phyloP scores from a whole-genome alignment of 2,329 filamentous ascomycete genomes.

The Coniochaeta ligniaria region DNA sequence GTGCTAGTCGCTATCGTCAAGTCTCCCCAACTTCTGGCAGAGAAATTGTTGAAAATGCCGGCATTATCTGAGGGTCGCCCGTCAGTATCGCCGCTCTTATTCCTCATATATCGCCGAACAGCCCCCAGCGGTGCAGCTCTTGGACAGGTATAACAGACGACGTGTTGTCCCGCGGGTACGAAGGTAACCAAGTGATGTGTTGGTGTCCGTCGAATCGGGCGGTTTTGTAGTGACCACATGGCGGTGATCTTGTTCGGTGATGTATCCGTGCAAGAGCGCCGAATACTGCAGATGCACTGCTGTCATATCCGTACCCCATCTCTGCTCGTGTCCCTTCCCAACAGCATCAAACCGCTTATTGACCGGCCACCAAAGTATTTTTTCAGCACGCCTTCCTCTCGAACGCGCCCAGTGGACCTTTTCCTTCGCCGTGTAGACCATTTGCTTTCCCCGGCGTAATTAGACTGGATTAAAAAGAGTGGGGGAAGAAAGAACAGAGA shows the following conservation, averaged over 20 bases:
- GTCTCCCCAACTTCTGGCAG: background rate
- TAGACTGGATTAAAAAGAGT: slow-evolving; percentile 36
- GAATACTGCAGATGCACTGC: background rate
- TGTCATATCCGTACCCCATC: background rate
- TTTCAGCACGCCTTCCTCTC: slow-evolving; percentile 10
- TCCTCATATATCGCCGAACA: background rate
- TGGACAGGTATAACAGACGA: background rate
- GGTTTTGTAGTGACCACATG: background rate
- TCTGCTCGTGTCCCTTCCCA: background rate
- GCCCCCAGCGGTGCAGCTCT: background rate
- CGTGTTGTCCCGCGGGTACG: background rate
- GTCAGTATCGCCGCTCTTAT: background rate
- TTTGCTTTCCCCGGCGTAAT: slow-evolving; percentile 28
- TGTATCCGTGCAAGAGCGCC: background rate
- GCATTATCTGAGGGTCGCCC: background rate
- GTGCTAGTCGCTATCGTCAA: background rate
- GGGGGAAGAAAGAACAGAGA: slow-evolving; percentile 32
- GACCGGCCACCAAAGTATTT: slow-evolving; percentile 7
- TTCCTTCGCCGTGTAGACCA: slow-evolving; percentile 16
- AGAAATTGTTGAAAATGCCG: background rate
- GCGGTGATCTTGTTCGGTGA: background rate
- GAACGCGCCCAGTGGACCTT: slow-evolving; percentile 7
- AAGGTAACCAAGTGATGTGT: background rate
- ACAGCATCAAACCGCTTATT: background rate
- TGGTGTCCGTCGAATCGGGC: background rate